Percentiles rank a stretch among this genome's conserved stretches.
Conservation (phyloP, 164 flowering plant species). For the grape (Vitis vinifera) region ASM3070453v1 NC_081816.1:6646501-6647000, state of each 20-base stretch:
- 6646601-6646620: conserved; percentile 1
- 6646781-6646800: not conserved
- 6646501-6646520: conserved; percentile 7
- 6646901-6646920: conserved; percentile 15
- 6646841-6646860: conserved; percentile 9
- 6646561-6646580: not conserved
- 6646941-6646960: conserved; percentile 2
- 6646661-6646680: conserved; percentile 5
- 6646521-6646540: not conserved
- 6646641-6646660: not conserved
- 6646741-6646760: not conserved
- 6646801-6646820: not conserved
- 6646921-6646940: conserved; percentile 5
- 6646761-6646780: not conserved
- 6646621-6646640: not conserved
- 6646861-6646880: not conserved
- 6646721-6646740: conserved; percentile 2
- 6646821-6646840: not conserved
- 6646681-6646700: conserved; percentile 3
- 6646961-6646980: conserved; percentile 2
- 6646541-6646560: not conserved
- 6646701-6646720: not conserved
- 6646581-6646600: not conserved
- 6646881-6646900: not conserved
- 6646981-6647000: not conserved